These are phyloP conservation scores for Phyllosticta citribraziliensis DNA, from an alignment of 2,329 filamentous ascomycete genomes.

Conservation along the genomic window DNA sequence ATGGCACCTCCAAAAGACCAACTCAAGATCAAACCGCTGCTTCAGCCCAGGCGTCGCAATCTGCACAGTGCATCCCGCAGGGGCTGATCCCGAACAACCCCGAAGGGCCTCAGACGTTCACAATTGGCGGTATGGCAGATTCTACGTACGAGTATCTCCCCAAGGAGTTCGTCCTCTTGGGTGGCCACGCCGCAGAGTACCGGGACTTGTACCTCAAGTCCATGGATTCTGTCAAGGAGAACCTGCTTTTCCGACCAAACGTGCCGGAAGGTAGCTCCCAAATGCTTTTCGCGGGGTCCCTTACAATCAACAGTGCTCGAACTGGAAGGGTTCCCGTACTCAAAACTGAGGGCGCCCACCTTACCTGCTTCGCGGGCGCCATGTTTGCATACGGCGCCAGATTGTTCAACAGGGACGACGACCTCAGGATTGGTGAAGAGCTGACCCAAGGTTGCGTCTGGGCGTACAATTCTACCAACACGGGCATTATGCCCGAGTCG, in stretches of 20 bases:
- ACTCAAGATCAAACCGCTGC: background rate
- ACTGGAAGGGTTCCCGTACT: conserved; percentile 13
- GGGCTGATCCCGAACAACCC: background rate
- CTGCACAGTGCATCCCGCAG: conserved; percentile 20
- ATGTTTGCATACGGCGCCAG: conserved; percentile 59
- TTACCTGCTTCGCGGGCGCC: conserved; percentile 62
- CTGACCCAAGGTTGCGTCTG: conserved; percentile 56
- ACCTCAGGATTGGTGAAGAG: conserved; percentile 47
- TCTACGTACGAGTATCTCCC: conserved; percentile 36
- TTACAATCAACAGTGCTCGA: background rate
- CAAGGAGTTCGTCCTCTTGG: conserved; percentile 39
- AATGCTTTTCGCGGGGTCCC: conserved; percentile 27
- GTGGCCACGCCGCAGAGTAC: conserved; percentile 37
- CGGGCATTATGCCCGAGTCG: conserved; percentile 53
- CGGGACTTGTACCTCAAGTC: conserved; percentile 47
- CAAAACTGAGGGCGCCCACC: conserved; percentile 44
- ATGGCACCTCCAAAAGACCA: conserved; percentile 4
- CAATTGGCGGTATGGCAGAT: conserved; percentile 32
- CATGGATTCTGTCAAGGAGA: conserved; percentile 32
- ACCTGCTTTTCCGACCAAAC: conserved; percentile 42
- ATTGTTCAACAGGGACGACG: conserved; percentile 45
- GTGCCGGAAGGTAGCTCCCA: conserved; percentile 33
- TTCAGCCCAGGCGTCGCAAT: conserved; percentile 25
- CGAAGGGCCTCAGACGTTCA: conserved; percentile 22
- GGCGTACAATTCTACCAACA: conserved; percentile 47